phyloP scores from a whole-genome alignment of 768 basidiomycete genomes.

The Mycena kentingensis region DNA sequence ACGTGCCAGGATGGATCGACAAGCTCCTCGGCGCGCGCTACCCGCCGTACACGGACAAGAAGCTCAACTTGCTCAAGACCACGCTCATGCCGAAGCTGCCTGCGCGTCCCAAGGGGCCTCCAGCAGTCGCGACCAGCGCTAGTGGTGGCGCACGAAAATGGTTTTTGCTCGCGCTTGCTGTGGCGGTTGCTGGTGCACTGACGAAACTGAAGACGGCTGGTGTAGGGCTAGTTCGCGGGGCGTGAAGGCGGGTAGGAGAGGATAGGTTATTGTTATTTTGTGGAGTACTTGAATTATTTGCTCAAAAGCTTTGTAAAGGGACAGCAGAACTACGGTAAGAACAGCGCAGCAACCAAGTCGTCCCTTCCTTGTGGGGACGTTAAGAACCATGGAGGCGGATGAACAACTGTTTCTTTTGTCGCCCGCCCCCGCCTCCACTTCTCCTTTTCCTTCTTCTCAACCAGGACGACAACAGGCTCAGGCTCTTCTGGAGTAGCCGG shows the following conservation, averaged over 20 bases:
- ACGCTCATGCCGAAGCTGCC: slow-evolving; percentile 40
- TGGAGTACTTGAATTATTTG: background rate
- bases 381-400: no score
- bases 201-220: slow-evolving; percentile 37
- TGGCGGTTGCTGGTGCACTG: slow-evolving; percentile 46
- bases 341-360: no score
- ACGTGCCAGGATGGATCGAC: slow-evolving; percentile 61
- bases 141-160: slow-evolving; percentile 46
- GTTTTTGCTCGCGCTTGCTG: slow-evolving; percentile 49
- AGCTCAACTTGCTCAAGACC: slow-evolving; percentile 32
- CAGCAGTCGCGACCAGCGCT: slow-evolving; percentile 25
- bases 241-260: background rate
- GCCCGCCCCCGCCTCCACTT: no score
- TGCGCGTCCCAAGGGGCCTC: slow-evolving; percentile 46
- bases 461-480: no score
- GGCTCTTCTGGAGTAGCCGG: no score
- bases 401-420: no score
- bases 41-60: slow-evolving; percentile 57
- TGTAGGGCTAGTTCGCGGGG: no score
- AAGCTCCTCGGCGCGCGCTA: slow-evolving; percentile 52
- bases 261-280: background rate
- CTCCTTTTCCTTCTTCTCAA: no score
- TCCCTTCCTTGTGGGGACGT: no score
- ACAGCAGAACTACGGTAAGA: no score
- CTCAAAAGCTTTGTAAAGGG: no score